Conservation (phyloP, 1,284 basidiomycete species). For the Polyporus tsugae region DNA sequence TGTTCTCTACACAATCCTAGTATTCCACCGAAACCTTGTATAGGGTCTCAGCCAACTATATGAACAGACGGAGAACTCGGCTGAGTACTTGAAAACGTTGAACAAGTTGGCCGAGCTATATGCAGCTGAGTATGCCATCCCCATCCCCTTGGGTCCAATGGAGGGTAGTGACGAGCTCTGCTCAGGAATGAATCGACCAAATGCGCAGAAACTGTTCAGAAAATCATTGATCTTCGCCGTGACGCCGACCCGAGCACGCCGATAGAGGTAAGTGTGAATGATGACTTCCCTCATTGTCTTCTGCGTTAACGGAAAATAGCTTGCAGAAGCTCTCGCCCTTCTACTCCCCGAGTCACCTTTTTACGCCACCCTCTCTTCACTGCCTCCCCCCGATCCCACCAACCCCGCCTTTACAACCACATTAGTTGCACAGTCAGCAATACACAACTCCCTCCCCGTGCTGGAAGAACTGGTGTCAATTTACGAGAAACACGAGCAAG, state of each 20-base stretch:
- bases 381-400: constrained; percentile 82
- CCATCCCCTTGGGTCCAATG: neutral
- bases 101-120: constrained; percentile 62
- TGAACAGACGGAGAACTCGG: constrained; percentile 68
- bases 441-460: constrained; percentile 74
- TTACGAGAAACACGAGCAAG: constrained; percentile 67
- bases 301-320: constrained; percentile 49
- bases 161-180: constrained; percentile 13
- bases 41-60: constrained; percentile 83
- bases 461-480: constrained; percentile 75
- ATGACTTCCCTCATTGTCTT: neutral
- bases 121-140: constrained; percentile 59
- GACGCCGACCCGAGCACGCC: constrained; percentile 60
- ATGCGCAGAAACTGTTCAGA: constrained; percentile 83
- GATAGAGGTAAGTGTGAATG: constrained; percentile 55
- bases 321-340: constrained; percentile 72
- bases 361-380: constrained; percentile 67
- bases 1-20: neutral
- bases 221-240: constrained; percentile 72
- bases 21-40: constrained; percentile 1
- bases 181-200: constrained; percentile 79
- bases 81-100: constrained; percentile 63
- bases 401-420: constrained; percentile 72
- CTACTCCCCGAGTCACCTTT: constrained; percentile 82
- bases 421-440: constrained; percentile 63